phyloP scores from a whole-genome alignment of 2,329 filamentous ascomycete genomes.

The Colletotrichum falcatum region DNA sequence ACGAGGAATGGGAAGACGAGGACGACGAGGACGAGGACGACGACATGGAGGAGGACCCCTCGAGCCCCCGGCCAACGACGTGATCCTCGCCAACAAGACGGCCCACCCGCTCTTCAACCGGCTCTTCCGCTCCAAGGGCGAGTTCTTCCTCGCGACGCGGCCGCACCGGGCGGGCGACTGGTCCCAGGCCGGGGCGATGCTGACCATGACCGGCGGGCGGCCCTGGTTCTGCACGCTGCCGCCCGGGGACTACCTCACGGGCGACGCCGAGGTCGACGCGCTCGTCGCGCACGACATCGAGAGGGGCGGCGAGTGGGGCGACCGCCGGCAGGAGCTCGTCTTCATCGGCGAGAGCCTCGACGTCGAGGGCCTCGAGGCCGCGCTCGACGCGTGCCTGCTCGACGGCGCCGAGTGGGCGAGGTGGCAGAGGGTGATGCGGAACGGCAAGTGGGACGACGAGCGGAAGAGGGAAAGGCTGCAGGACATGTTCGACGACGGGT shows the following conservation, averaged over 20 bases:
- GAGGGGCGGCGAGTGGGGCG: slow-evolving; percentile 73
- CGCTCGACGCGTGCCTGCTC: slow-evolving; percentile 72
- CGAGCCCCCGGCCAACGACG: slow-evolving; percentile 53
- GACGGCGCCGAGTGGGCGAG: slow-evolving; percentile 67
- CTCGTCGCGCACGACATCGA: slow-evolving; percentile 63
- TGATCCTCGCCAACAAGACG: slow-evolving; percentile 68
- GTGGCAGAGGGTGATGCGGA: slow-evolving; percentile 66
- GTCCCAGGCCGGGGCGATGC: slow-evolving; percentile 74
- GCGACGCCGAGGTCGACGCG: slow-evolving; percentile 60
- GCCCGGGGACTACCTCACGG: slow-evolving; percentile 61
- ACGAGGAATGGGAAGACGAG: slow-evolving; percentile 46
- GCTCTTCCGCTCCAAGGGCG: slow-evolving; percentile 73
- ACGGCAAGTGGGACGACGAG: slow-evolving; percentile 49
- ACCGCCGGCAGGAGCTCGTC: slow-evolving; percentile 77
- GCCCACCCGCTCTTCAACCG: slow-evolving; percentile 62
- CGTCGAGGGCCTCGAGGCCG: slow-evolving; percentile 58
- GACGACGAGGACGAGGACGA: slow-evolving; percentile 44
- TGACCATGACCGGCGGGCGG: slow-evolving; percentile 68
- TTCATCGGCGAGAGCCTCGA: slow-evolving; percentile 78
- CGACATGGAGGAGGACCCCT: slow-evolving; percentile 46
- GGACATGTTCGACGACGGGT: slow-evolving; percentile 69
- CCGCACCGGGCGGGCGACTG: slow-evolving; percentile 68
- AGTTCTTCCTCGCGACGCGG: slow-evolving; percentile 70
- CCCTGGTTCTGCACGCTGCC: slow-evolving; percentile 71
- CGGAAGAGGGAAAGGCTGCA: slow-evolving; percentile 60